Evolutionary conservation across 2,329 filamentous ascomycete species (phyloP).

Genomic region (Fusarium sp.): DNA sequence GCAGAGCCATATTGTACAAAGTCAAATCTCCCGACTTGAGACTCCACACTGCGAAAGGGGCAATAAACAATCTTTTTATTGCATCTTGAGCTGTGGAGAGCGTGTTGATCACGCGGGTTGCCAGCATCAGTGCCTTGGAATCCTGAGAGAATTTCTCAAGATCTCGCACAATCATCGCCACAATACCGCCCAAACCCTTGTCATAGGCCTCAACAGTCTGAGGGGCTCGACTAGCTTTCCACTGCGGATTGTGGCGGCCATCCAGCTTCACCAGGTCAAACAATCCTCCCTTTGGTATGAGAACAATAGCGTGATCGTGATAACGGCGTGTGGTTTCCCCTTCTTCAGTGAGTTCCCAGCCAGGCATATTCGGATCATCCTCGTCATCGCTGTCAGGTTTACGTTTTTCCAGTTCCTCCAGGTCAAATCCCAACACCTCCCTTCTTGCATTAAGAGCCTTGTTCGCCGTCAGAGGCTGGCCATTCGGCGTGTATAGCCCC

Average conservation of each 20-base stretch:
- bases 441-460: slow-evolving; percentile 1
- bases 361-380: not conserved
- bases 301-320: slow-evolving; percentile 9
- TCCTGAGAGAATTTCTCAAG: slow-evolving; percentile 1
- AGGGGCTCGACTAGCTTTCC: not conserved
- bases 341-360: slow-evolving; percentile 3
- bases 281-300: slow-evolving; percentile 12
- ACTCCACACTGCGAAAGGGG: slow-evolving; percentile 9
- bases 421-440: slow-evolving; percentile 17
- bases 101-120: slow-evolving; percentile 2
- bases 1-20: slow-evolving; percentile 5
- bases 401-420: not conserved
- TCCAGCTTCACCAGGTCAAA: not conserved
- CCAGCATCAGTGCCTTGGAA: not conserved
- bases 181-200: not conserved
- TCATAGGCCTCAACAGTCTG: not conserved
- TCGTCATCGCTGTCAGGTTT: slow-evolving; percentile 9
- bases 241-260: not conserved
- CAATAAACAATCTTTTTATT: not conserved
- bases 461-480: not conserved
- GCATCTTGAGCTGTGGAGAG: not conserved
- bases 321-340: slow-evolving; percentile 6
- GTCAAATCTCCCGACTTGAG: not conserved
- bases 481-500: slow-evolving; percentile 7
- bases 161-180: not conserved